These are phyloP conservation scores for Zygosaccharomyces rouxii DNA, from an alignment of 805 yeast species.

Conservation along the genomic window DNA sequence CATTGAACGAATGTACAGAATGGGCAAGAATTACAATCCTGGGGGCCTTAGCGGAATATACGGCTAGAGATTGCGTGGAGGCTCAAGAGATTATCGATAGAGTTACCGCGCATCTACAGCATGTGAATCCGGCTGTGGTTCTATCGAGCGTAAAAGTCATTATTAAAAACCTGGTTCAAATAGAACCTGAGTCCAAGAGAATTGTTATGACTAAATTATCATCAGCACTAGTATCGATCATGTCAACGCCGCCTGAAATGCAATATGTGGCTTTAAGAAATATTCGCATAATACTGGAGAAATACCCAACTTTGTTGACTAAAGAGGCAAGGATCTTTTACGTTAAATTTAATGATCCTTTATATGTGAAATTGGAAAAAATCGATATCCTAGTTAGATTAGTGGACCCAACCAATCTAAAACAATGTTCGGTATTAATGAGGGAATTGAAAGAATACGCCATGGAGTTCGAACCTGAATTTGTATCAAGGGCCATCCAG, in stretches of 20 bases:
- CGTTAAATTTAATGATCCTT: conserved; percentile 80
- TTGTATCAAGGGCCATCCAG: conserved; percentile 59
- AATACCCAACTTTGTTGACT: conserved; percentile 73
- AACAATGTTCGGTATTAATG: conserved; percentile 53
- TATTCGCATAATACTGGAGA: conserved; percentile 82
- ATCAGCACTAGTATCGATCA: conserved; percentile 81
- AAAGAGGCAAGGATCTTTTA: conserved; percentile 85
- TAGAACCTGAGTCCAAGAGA: conserved; percentile 40
- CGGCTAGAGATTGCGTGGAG: conserved; percentile 53
- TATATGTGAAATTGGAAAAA: conserved; percentile 72
- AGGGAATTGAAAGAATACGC: conserved; percentile 76
- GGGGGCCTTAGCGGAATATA: conserved; percentile 71
- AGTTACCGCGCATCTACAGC: conserved; percentile 92
- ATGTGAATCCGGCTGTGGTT: conserved; percentile 94
- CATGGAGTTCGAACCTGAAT: conserved; percentile 78
- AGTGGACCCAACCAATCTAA: conserved; percentile 45
- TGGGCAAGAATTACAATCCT: conserved; percentile 96
- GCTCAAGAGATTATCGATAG: conserved; percentile 84
- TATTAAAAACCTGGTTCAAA: conserved; percentile 56
- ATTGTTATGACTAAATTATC: conserved; percentile 63
- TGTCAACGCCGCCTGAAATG: conserved; percentile 87
- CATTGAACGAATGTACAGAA: conserved; percentile 95
- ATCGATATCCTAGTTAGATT: conserved; percentile 69
- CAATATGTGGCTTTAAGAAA: conserved; percentile 91
- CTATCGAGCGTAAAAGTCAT: conserved; percentile 78